Conservation (phyloP, 768 basidiomycete genomes). For the Serendipita vermifera region DNA sequence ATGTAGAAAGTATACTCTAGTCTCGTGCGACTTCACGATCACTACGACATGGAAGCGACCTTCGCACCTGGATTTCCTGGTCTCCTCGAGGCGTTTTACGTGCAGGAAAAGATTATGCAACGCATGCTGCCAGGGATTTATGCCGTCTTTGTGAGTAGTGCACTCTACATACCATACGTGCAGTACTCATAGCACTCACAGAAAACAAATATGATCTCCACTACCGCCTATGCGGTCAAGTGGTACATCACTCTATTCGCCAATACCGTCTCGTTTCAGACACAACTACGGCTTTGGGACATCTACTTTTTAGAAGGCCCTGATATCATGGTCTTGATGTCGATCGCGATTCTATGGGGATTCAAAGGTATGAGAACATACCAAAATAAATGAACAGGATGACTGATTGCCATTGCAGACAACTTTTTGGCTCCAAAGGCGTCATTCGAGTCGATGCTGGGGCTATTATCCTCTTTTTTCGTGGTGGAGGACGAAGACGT, state of each 20-base stretch:
- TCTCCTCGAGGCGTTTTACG: slow-evolving; percentile 86
- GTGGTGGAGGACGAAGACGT: slow-evolving; percentile 82
- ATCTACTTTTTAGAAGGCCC: slow-evolving; percentile 81
- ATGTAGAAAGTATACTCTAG: slow-evolving; percentile 57
- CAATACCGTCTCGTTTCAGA: slow-evolving; percentile 91
- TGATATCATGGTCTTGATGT: slow-evolving; percentile 75
- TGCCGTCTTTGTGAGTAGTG: slow-evolving; percentile 47
- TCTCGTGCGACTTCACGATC: slow-evolving; percentile 78
- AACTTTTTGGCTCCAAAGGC: slow-evolving; percentile 69
- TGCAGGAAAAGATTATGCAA: slow-evolving; percentile 83
- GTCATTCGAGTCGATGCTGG: slow-evolving; percentile 82
- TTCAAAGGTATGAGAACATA: slow-evolving; percentile 52
- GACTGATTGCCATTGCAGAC: slow-evolving; percentile 33
- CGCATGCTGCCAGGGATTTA: slow-evolving; percentile 84
- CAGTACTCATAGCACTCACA: too few species aligned
- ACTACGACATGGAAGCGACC: slow-evolving; percentile 74
- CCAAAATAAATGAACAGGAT: neutral
- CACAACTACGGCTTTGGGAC: slow-evolving; percentile 90
- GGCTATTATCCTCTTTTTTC: slow-evolving; percentile 86
- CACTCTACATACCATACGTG: too few species aligned
- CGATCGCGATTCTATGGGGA: slow-evolving; percentile 82
- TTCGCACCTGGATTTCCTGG: slow-evolving; percentile 95
- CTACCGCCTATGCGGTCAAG: slow-evolving; percentile 92
- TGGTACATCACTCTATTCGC: slow-evolving; percentile 99
- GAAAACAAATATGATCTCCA: slow-evolving; percentile 79